Evolutionary conservation across 1,139 yeast genomes (phyloP).

Genomic region (Eremothecium cymbalariae): DNA sequence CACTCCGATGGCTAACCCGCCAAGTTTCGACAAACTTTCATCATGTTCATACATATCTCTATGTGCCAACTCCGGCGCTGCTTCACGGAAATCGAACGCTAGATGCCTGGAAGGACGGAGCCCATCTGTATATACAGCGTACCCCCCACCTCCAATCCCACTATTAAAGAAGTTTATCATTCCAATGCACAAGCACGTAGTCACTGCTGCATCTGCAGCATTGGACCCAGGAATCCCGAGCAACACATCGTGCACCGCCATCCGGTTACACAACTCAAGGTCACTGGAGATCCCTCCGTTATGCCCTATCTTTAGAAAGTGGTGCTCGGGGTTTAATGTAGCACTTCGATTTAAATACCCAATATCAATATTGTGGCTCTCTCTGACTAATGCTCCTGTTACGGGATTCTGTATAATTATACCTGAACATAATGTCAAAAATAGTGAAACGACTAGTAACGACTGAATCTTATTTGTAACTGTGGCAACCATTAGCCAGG

Average conservation of each 20-base stretch:
- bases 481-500: too few relatives aligned
- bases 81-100: constrained; percentile 82
- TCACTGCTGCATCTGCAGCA: constrained; percentile 91
- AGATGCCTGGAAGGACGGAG: constrained; percentile 37
- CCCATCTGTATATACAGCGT: constrained; percentile 44
- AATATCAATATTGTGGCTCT: constrained; percentile 29
- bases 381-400: background rate
- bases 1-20: constrained; percentile 77
- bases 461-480: too few relatives aligned
- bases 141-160: constrained; percentile 93
- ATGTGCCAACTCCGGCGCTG: constrained; percentile 60
- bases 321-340: constrained; percentile 34
- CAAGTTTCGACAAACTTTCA: constrained; percentile 48
- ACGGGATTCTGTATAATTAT: too few relatives aligned
- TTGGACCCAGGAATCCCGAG: constrained; percentile 35
- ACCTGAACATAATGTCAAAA: too few relatives aligned
- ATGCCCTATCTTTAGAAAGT: constrained; percentile 33
- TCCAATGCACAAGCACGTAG: constrained; percentile 85
- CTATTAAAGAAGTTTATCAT: constrained; percentile 72
- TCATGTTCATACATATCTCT: constrained; percentile 55
- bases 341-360: constrained; percentile 30
- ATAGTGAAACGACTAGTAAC: too few relatives aligned
- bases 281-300: constrained; percentile 74
- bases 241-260: constrained; percentile 54
- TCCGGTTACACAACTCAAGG: constrained; percentile 57